Evolutionary conservation across 371 early-diverging fungal genomes (phyloP), one percentile per base, ranked within the genome.

Genomic region (Syncephalastrum contaminatum): DNA sequence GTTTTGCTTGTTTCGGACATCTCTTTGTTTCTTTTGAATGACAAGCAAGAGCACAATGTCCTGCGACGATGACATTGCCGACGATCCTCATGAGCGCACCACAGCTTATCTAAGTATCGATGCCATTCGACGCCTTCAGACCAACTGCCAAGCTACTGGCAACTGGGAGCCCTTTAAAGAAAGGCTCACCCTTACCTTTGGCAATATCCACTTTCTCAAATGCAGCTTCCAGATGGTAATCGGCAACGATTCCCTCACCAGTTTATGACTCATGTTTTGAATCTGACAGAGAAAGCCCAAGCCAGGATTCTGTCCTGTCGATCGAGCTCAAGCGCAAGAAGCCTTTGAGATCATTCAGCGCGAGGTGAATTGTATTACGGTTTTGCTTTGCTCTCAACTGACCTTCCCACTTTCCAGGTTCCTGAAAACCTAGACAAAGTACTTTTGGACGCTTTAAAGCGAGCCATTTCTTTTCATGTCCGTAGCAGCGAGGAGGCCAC

Each of bases 201-300:
- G 62, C 22, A 53, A 62, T 39, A 42, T 52, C 25, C 56, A 62
- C 24, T 22, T 48, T 24, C 30, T 62, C n/a, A 19, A 47, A 16
- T 39, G 45, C 15, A 68, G 64, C 44, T 64, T 66, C 57, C 53
- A 59, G 45, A 43, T 42, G 55, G 63, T 69, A 63, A 45, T 27
- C 47, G 57, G 27, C 2, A 3, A 13, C 39, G n/a, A 21, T 50
- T 30, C 21, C 19, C n/a, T 4, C 16, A 43, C 60, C 54, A 54
- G 59, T 53, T 30, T 20, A 47, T 67, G 44, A 12, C 69, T 76
- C 52, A 59, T 77, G 19, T 16, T 19, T 25, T 44, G 40, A 4
- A 22, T 14, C 36, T 3, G 25, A 24, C 16, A 53, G 53, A 53
- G 43, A 24, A 53, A 42, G 6, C 22, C 43, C 21, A 42, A 12